Evolutionary conservation across 2,329 filamentous ascomycete genomes (phyloP).

Genomic region (Aspergillus calidoustus): DNA sequence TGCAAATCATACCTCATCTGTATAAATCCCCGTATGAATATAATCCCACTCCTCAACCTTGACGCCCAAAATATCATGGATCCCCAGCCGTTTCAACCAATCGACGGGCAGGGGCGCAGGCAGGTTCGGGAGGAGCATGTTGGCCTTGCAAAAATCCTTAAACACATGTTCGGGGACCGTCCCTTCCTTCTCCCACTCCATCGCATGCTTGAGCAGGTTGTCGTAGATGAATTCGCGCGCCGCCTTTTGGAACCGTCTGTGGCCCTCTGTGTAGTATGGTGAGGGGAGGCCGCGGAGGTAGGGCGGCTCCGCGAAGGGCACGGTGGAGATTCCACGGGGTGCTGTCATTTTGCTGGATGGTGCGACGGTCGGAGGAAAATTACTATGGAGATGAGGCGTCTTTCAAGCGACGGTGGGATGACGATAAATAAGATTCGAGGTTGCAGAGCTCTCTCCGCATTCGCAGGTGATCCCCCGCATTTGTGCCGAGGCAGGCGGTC

Average conservation of each 20-base stretch:
- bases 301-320: slow-evolving; percentile 75
- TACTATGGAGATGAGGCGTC: background rate
- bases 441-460: background rate
- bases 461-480: slow-evolving; percentile 1
- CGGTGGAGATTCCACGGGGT: slow-evolving; percentile 16
- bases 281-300: slow-evolving; percentile 73
- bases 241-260: slow-evolving; percentile 69
- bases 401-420: background rate
- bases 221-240: slow-evolving; percentile 69
- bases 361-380: slow-evolving; percentile 28
- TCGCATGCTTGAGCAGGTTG: slow-evolving; percentile 63
- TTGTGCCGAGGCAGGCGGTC: background rate
- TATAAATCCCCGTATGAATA: slow-evolving; percentile 71
- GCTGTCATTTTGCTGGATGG: slow-evolving; percentile 1
- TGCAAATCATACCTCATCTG: slow-evolving; percentile 60
- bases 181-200: slow-evolving; percentile 72
- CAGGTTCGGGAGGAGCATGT: slow-evolving; percentile 73
- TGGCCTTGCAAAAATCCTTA: slow-evolving; percentile 64
- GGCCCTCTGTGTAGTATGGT: slow-evolving; percentile 70
- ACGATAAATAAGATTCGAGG: background rate
- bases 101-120: slow-evolving; percentile 70
- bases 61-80: slow-evolving; percentile 68
- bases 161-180: slow-evolving; percentile 69
- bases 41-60: slow-evolving; percentile 77
- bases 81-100: slow-evolving; percentile 68